These are phyloP conservation scores for Cicer judaicum DNA, from an alignment of 306 rosid genomes.

Conservation along the genomic window DNA sequence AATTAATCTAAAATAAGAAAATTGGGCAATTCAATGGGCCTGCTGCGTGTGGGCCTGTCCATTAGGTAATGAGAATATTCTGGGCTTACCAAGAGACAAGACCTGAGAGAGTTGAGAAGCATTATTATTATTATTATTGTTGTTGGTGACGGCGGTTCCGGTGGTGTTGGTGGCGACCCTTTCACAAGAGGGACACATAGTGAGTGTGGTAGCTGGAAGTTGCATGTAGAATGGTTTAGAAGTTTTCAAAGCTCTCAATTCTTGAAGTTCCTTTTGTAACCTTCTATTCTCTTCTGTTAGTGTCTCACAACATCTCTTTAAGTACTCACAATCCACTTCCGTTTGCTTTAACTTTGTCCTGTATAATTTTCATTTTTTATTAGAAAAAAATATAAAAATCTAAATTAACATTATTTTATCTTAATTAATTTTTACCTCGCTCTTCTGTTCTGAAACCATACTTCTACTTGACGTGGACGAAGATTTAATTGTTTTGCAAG, in stretches of 20 bases:
- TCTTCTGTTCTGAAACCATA: conserved; percentile 98
- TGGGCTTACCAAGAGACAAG: conserved; percentile 47
- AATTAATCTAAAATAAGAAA: conserved; percentile 20
- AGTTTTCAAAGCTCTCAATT: conserved; percentile 82
- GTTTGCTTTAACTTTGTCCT: conserved; percentile 99
- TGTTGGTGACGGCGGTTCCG: conserved; percentile 17
- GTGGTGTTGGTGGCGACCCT: conserved; percentile 65
- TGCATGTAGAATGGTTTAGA: conserved; percentile 90
- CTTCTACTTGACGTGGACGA: conserved; percentile 98
- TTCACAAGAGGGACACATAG: conserved; percentile 98
- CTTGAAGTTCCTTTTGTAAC: conserved; percentile 91
- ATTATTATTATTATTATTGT: too few species aligned
- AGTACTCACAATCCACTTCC: conserved; percentile 93
- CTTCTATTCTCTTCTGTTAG: conserved; percentile 92
- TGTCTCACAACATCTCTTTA: conserved; percentile 89
- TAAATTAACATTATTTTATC: too few species aligned
- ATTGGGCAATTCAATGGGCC: conserved; percentile 33
- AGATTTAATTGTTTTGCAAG: conserved; percentile 87
- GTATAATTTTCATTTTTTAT: background rate
- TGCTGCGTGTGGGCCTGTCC: conserved; percentile 45
- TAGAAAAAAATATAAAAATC: background rate
- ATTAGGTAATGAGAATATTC: conserved; percentile 41
- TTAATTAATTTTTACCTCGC: conserved; percentile 67
- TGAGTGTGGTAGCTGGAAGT: conserved; percentile 96
- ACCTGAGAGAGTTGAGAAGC: conserved; percentile 21